Conservation (phyloP, 768 basidiomycete species). For the Cyathus striatus region DNA sequence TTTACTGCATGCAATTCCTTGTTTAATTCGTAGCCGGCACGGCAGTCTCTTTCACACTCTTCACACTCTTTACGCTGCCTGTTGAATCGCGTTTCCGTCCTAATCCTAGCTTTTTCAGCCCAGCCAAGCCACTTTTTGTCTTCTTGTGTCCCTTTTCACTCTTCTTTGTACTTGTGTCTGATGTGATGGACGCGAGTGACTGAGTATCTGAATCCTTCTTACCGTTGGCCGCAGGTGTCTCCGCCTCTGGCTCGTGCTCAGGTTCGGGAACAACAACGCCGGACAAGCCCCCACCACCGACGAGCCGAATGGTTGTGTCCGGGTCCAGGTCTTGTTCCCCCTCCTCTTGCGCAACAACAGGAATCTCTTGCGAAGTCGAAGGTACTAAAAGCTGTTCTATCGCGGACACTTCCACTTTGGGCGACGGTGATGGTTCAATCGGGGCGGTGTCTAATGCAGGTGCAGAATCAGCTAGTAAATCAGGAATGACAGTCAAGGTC, state of each 20-base stretch:
- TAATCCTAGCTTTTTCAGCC: slow-evolving; percentile 50
- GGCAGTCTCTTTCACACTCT: slow-evolving; percentile 36
- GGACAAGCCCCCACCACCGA: slow-evolving; percentile 49
- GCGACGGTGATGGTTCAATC: slow-evolving; percentile 24
- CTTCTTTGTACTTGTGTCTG: slow-evolving; percentile 18
- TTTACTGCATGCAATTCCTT: too few species aligned
- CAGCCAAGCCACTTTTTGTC: slow-evolving; percentile 51
- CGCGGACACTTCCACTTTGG: not conserved
- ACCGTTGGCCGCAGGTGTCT: slow-evolving; percentile 23
- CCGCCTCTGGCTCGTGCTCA: slow-evolving; percentile 22
- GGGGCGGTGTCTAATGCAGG: slow-evolving; percentile 30
- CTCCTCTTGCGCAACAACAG: not conserved
- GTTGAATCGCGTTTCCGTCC: slow-evolving; percentile 49
- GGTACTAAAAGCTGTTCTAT: not conserved
- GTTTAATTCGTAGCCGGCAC: slow-evolving; percentile 11
- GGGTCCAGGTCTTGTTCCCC: slow-evolving; percentile 13
- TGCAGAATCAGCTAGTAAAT: slow-evolving; percentile 44
- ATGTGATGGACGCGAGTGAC: slow-evolving; percentile 27
- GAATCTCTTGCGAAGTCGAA: too few species aligned
- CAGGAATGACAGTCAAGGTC: slow-evolving; percentile 27
- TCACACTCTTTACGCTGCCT: slow-evolving; percentile 37
- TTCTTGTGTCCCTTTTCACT: slow-evolving; percentile 43
- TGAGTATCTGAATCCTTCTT: slow-evolving; percentile 29
- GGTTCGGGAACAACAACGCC: slow-evolving; percentile 21
- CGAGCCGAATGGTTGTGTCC: slow-evolving; percentile 48